These are phyloP conservation scores for Sugiyamaella xylanicola DNA, from an alignment of 1,139 yeast species.

Conservation along the genomic window DNA sequence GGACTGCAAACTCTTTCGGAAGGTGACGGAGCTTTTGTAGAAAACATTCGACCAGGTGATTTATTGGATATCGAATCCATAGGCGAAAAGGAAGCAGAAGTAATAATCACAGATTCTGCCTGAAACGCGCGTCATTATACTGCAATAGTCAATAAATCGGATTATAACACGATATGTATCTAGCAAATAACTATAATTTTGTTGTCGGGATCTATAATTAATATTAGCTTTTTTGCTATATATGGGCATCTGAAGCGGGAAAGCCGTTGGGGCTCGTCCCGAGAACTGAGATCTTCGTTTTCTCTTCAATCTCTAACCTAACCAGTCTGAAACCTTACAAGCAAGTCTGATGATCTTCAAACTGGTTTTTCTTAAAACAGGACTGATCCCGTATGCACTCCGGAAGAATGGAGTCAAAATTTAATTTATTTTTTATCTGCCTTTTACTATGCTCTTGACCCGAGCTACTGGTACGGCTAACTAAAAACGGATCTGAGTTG, in stretches of 20 bases:
- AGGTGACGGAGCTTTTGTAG: slow-evolving; percentile 19
- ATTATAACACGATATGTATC: too few relatives aligned
- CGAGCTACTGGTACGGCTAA: too few relatives aligned
- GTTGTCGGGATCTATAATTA: too few relatives aligned
- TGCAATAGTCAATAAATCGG: too few relatives aligned
- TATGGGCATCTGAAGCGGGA: too few relatives aligned
- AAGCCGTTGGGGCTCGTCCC: too few relatives aligned
- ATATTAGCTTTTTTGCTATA: too few relatives aligned
- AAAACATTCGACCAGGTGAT: slow-evolving; percentile 6
- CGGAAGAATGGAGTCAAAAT: background rate
- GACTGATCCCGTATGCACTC: background rate
- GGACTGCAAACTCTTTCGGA: background rate
- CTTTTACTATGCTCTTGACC: too few relatives aligned
- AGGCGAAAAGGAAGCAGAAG: slow-evolving; percentile 17
- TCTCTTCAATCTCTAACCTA: background rate
- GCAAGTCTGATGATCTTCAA: background rate
- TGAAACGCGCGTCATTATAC: too few relatives aligned
- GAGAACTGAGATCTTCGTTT: background rate
- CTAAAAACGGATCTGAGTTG: too few relatives aligned
- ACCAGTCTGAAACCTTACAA: background rate
- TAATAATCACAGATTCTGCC: slow-evolving; percentile 16
- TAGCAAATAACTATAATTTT: too few relatives aligned
- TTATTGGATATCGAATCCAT: slow-evolving; percentile 6
- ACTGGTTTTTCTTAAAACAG: background rate
- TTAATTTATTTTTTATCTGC: too few relatives aligned